phyloP scores from a whole-genome alignment of 2,329 filamentous ascomycete genomes.

The Diaporthe citri region DNA sequence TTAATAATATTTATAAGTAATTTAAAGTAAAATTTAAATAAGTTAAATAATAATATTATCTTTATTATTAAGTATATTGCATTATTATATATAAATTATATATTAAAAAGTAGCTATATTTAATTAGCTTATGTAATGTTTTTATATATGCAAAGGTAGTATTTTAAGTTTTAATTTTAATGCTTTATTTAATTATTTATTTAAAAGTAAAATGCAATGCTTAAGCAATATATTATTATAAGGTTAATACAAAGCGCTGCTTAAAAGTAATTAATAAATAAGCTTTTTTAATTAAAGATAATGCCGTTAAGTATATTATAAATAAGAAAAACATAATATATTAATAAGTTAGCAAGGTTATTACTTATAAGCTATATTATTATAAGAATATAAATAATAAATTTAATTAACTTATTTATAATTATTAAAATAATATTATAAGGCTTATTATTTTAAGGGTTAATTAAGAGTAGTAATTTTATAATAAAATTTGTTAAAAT shows the following conservation, averaged over 20 bases:
- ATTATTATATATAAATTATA: not conserved
- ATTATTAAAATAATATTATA: slow-evolving; percentile 9
- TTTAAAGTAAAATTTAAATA: too few relatives aligned
- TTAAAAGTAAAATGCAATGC: not conserved
- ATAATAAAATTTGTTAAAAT: not conserved
- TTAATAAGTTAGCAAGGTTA: too few relatives aligned
- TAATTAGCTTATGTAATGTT: not conserved
- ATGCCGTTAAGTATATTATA: too few relatives aligned
- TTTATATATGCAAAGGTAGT: not conserved
- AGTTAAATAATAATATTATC: too few relatives aligned
- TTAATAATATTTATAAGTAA: not conserved
- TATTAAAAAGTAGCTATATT: not conserved
- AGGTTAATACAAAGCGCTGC: too few relatives aligned
- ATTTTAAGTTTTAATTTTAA: not conserved
- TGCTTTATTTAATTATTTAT: not conserved
- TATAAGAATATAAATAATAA: not conserved
- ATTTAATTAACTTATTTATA: slow-evolving; percentile 9
- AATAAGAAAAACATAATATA: too few relatives aligned
- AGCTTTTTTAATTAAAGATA: too few relatives aligned
- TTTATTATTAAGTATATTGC: not conserved
- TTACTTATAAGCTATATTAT: not conserved
- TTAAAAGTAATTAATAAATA: too few relatives aligned
- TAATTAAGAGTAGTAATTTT: not conserved
- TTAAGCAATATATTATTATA: not conserved
- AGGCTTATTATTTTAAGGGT: not conserved